A percentile compares a stretch with the other conserved stretches of the same genome.
Evolutionary conservation across 345 rosid genomes (phyloP).

Genomic region (Arabis hirsuta): DNA sequence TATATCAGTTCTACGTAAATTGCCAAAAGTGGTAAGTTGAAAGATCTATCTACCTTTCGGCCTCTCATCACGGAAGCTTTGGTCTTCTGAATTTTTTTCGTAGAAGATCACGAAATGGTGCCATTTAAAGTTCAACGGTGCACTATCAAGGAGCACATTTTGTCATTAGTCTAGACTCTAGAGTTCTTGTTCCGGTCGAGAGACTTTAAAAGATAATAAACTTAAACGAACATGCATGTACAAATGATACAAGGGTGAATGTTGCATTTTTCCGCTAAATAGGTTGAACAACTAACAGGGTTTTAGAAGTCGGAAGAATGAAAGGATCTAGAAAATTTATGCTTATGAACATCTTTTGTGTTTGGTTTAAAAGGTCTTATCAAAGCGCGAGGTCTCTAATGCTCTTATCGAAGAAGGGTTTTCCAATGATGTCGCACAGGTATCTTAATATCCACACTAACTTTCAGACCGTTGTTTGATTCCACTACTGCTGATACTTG

Average conservation of each 20-base stretch:
- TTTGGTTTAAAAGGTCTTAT: slow-evolving; percentile 37
- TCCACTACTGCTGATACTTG: not conserved
- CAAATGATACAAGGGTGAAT: not conserved
- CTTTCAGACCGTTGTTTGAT: not conserved
- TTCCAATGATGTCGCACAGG: slow-evolving; percentile 48
- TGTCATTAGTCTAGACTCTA: not conserved
- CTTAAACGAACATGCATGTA: not conserved
- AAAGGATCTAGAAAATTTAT: not conserved
- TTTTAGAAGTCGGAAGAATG: not conserved
- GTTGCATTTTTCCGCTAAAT: not conserved
- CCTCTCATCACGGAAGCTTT: not conserved
- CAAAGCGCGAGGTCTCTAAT: slow-evolving; percentile 41
- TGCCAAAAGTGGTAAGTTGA: slow-evolving; percentile 70
- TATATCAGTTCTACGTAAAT: slow-evolving; percentile 65
- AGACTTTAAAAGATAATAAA: not conserved
- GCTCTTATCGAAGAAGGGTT: slow-evolving; percentile 48
- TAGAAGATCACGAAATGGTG: not conserved
- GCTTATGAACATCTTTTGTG: slow-evolving; percentile 26
- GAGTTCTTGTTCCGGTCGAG: not conserved
- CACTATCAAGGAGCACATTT: too few relatives aligned
- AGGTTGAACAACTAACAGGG: not conserved
- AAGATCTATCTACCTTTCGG: not conserved
- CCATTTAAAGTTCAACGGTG: not conserved
- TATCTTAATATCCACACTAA: slow-evolving; percentile 8
- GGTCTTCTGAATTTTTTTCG: not conserved